Evolutionary conservation across 129 eudicot species (phyloP).

Genomic region (Escallonia herrerae): DNA sequence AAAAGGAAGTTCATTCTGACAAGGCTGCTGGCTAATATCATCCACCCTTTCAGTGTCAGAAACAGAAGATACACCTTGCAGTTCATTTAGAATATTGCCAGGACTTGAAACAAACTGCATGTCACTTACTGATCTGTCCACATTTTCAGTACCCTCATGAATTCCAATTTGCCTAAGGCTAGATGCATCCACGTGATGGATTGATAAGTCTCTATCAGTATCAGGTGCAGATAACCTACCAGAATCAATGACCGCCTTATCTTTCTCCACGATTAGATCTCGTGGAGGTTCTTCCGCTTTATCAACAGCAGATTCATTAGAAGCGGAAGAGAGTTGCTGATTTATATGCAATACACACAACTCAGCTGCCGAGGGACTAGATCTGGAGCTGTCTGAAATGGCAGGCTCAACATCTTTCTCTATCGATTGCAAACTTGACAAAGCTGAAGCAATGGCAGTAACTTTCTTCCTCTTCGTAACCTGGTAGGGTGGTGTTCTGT

Average conservation of each 20-base stretch:
- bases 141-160: slow-evolving; percentile 8
- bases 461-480: slow-evolving; percentile 49
- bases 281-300: slow-evolving; percentile 17
- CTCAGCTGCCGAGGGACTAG: slow-evolving; percentile 10
- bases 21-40: slow-evolving; percentile 23
- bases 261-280: slow-evolving; percentile 20
- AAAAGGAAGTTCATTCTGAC: slow-evolving; percentile 18
- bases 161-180: background rate
- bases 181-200: background rate
- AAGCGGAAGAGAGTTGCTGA: background rate
- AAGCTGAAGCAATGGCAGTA: slow-evolving; percentile 9
- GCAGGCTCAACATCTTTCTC: slow-evolving; percentile 18
- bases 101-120: slow-evolving; percentile 12
- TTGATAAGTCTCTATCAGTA: slow-evolving; percentile 1
- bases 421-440: slow-evolving; percentile 19
- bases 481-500: slow-evolving; percentile 21
- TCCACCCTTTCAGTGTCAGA: slow-evolving; percentile 14
- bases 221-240: slow-evolving; percentile 11
- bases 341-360: slow-evolving; percentile 8
- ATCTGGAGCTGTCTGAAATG: background rate
- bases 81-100: slow-evolving; percentile 13
- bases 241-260: slow-evolving; percentile 15
- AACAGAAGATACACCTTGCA: slow-evolving; percentile 13
- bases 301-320: slow-evolving; percentile 4
- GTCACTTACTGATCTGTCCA: background rate